These are phyloP conservation scores for Parastagonospora avenae DNA, from an alignment of 2,329 filamentous ascomycete genomes.

Conservation along the genomic window DNA sequence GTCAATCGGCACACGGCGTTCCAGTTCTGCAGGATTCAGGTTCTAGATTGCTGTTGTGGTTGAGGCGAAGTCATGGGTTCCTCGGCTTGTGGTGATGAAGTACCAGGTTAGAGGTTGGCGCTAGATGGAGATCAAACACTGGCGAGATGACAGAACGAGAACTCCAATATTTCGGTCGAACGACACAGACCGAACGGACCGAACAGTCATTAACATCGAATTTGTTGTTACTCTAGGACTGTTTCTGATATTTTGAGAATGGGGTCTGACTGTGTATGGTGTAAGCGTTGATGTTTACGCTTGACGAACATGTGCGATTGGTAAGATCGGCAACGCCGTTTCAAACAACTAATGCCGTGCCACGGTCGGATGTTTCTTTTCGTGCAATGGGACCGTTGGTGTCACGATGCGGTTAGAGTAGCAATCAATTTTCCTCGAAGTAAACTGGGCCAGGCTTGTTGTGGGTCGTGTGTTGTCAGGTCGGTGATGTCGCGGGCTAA, in stretches of 20 bases:
- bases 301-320: neutral
- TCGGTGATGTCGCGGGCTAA: too few species aligned
- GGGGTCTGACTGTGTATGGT: neutral
- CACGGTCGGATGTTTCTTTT: conserved; percentile 1
- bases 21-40: conserved; percentile 4
- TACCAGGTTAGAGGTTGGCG: conserved; percentile 14
- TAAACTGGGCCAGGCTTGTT: too few species aligned
- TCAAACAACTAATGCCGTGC: neutral
- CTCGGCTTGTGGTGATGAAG: conserved; percentile 19
- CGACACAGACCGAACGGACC: neutral
- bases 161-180: conserved; percentile 2
- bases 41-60: conserved; percentile 20
- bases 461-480: too few species aligned
- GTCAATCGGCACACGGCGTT: conserved; percentile 6
- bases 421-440: too few species aligned
- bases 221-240: neutral
- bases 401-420: neutral
- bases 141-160: conserved; percentile 34
- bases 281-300: neutral
- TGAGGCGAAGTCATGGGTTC: conserved; percentile 5
- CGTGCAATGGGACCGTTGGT: neutral
- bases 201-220: neutral
- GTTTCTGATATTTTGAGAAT: neutral
- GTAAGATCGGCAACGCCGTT: conserved; percentile 2
- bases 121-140: conserved; percentile 41